Base-by-base conservation (phyloP, 768 basidiomycete genomes). In the Lactarius quietus region DNA sequence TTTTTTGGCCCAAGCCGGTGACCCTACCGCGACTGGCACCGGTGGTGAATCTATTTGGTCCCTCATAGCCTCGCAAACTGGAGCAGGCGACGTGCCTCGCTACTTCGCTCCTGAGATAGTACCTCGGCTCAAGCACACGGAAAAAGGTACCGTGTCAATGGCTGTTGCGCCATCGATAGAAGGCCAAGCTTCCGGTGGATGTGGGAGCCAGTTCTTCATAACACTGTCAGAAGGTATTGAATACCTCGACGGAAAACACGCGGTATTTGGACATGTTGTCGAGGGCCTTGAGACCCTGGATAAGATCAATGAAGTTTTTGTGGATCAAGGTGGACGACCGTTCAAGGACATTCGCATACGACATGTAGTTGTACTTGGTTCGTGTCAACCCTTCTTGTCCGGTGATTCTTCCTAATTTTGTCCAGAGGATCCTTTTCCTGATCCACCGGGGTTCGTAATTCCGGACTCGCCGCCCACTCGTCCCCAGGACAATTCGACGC, bases 161-260 rank as follows among this genome's bases (percentile, higher is more conserved):
- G 97, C 97, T 9, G 86, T 98, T 12, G 92, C 96, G 3, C 94
- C 94, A n/a, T 79, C 86, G 1, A 69, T 89, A 15, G 87, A 85
- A 58, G 85, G 82, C 3, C 79, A 84, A 35, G 71, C 69, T 31
- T 74, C 74, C 20, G 90, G 84, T n/a, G 90, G 95, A 17, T 94
- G 93, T 70, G 96, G 94, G 14, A 92, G 90, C 70, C 97, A 98
- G 72, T 99, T 98, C 80, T 99, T 98, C 77, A 84, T 99, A 72
- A 99, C 97, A 0, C 83, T 99, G 3, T 87, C 82, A 14, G 90
- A 95, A 70, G 86, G 87, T 65, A 91, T 97, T 74, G 95, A 97
- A 66, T 98, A 98, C 74, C 84, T 99, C 57, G 96, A 99, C 70
- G 93, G 94, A 53, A 88, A 87, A 72, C 77, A 98, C 72, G 90